A percentile compares a stretch with the other conserved stretches of the same genome.
These are phyloP conservation scores for Mucor plumbeus DNA, from an alignment of 371 early-diverging fungal genomes.

Conservation along the genomic window DNA sequence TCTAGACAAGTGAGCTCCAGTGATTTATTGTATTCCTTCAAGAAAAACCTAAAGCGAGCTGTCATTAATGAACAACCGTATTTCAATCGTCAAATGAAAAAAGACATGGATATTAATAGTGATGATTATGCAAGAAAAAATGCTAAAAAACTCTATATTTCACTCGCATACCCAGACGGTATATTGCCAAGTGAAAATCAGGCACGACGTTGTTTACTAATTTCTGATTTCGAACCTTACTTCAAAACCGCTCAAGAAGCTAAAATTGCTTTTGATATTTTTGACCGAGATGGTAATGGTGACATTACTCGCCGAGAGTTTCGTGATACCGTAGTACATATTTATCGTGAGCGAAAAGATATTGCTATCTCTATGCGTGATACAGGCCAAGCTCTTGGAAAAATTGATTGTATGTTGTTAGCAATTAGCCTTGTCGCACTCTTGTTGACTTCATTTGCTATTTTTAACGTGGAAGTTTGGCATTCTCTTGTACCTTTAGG, in stretches of 20 bases:
- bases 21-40: slow-evolving; percentile 27
- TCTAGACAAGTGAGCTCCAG: not conserved
- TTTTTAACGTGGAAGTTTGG: slow-evolving; percentile 59
- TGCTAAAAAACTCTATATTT: slow-evolving; percentile 37
- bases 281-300: slow-evolving; percentile 73
- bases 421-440: slow-evolving; percentile 49
- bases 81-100: slow-evolving; percentile 4
- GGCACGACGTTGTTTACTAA: slow-evolving; percentile 30
- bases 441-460: slow-evolving; percentile 53
- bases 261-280: slow-evolving; percentile 62
- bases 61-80: slow-evolving; percentile 37
- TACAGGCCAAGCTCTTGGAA: slow-evolving; percentile 66
- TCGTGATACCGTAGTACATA: slow-evolving; percentile 58
- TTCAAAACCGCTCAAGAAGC: slow-evolving; percentile 61
- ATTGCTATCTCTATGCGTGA: slow-evolving; percentile 62
- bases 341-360: slow-evolving; percentile 67
- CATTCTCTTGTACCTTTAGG: slow-evolving; percentile 49
- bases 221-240: slow-evolving; percentile 58
- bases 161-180: slow-evolving; percentile 31
- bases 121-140: slow-evolving; percentile 37
- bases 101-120: slow-evolving; percentile 36
- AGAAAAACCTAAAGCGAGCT: slow-evolving; percentile 31
- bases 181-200: slow-evolving; percentile 18
- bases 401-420: slow-evolving; percentile 64
- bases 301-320: slow-evolving; percentile 69